Evolutionary conservation across 306 rosid genomes (phyloP).

Genomic region (Myrica gale): DNA sequence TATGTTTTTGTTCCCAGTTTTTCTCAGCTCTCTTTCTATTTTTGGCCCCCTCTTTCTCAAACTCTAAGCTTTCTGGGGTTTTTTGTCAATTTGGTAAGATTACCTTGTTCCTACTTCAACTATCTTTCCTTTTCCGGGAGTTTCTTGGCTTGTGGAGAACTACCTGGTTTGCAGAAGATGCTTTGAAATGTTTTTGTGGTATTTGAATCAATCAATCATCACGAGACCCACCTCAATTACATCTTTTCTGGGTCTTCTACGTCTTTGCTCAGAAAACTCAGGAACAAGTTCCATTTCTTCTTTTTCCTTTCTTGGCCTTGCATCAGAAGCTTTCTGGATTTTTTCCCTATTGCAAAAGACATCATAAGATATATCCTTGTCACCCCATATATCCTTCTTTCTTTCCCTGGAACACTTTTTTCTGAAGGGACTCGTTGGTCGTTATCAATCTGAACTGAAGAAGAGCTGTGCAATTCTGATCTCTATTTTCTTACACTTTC

Average conservation of each 20-base stretch:
- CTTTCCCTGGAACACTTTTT: too few species aligned
- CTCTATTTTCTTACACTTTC: not conserved
- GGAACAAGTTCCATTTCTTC: not conserved
- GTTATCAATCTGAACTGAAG: not conserved
- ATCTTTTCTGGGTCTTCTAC: not conserved
- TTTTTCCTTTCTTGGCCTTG: constrained; percentile 8
- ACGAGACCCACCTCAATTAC: not conserved
- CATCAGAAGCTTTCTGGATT: constrained; percentile 11
- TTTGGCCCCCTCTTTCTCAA: constrained; percentile 8
- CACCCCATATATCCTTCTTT: not conserved
- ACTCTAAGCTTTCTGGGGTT: not conserved
- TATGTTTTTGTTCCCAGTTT: constrained; percentile 8
- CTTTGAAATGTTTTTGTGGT: not conserved
- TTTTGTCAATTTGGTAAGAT: constrained; percentile 17
- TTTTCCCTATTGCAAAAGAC: not conserved
- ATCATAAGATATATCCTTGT: too few species aligned
- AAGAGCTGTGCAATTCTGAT: not conserved
- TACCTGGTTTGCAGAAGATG: not conserved
- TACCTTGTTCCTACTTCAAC: not conserved
- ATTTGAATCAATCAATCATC: constrained; percentile 9
- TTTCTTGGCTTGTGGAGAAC: constrained; percentile 3
- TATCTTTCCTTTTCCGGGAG: constrained; percentile 26
- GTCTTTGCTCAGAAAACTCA: not conserved
- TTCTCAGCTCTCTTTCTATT: not conserved
- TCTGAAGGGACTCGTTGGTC: not conserved